A percentile compares a stretch with the other conserved stretches of the same genome.
phyloP scores from a whole-genome alignment of 2,329 filamentous ascomycete genomes.

The Myrmaecium sp. region DNA sequence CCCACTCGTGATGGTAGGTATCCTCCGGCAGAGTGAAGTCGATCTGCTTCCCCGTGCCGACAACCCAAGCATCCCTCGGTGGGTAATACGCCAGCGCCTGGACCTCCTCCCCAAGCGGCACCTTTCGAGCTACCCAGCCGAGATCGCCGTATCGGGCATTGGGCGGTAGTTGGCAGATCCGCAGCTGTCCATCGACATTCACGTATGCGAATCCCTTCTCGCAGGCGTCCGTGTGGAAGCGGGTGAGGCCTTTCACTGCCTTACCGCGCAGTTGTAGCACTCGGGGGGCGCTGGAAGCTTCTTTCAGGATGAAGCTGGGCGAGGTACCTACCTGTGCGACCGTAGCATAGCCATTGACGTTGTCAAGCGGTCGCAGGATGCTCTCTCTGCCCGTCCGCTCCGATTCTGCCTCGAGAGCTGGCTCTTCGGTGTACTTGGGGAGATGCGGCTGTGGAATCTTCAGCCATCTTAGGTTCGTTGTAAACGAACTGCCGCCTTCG shows the following conservation, averaged over 20 bases:
- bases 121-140: constrained; percentile 57
- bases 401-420: constrained; percentile 31
- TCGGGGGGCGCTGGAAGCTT: constrained; percentile 58
- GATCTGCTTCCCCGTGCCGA: constrained; percentile 50
- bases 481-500: constrained; percentile 27
- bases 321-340: constrained; percentile 71
- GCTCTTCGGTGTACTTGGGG: constrained; percentile 38
- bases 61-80: constrained; percentile 55
- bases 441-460: constrained; percentile 56
- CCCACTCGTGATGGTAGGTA: constrained; percentile 68
- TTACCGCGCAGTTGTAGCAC: constrained; percentile 56
- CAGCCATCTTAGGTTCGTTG: constrained; percentile 50
- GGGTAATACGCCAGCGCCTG: constrained; percentile 61
- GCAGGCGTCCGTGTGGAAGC: constrained; percentile 62
- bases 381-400: constrained; percentile 27
- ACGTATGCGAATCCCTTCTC: constrained; percentile 72
- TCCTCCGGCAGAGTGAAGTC: constrained; percentile 76
- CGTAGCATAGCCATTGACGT: constrained; percentile 61
- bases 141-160: constrained; percentile 55
- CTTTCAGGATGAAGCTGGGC: constrained; percentile 69
- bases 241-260: constrained; percentile 52
- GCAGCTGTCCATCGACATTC: constrained; percentile 46
- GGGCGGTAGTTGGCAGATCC: constrained; percentile 54
- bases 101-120: constrained; percentile 53
- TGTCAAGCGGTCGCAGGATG: constrained; percentile 40